phyloP scores from a whole-genome alignment of 805 yeast genomes.

The Pichia thaimueangensis region DNA sequence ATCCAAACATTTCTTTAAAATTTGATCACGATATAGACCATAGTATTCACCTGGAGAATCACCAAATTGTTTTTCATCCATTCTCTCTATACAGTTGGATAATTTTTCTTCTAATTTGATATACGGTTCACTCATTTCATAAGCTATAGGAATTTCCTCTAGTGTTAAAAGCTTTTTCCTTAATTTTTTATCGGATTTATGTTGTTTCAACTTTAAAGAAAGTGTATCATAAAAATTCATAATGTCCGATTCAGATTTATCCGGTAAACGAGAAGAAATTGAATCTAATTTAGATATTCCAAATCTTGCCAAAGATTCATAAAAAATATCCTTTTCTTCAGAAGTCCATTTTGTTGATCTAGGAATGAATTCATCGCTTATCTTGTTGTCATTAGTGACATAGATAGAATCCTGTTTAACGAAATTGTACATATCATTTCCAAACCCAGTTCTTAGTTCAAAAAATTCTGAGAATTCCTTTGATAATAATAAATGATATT shows the following conservation, averaged over 20 bases:
- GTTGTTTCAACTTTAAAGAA: constrained; percentile 22
- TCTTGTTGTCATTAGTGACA: constrained; percentile 3
- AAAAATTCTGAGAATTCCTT: constrained; percentile 9
- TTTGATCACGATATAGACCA: neutral
- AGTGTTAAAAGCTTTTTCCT: constrained; percentile 29
- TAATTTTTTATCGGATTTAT: constrained; percentile 20
- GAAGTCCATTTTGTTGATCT: constrained; percentile 34
- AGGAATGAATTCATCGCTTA: constrained; percentile 27
- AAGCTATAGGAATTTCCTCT: constrained; percentile 44
- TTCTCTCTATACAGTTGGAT: constrained; percentile 11
- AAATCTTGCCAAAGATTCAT: constrained; percentile 40
- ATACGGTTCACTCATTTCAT: constrained; percentile 43
- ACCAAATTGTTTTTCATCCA: constrained; percentile 3
- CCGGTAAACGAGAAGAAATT: constrained; percentile 33
- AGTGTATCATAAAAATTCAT: constrained; percentile 38
- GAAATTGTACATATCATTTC: neutral
- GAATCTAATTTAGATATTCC: constrained; percentile 42
- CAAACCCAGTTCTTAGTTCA: constrained; percentile 2
- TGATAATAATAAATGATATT: constrained; percentile 3
- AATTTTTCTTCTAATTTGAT: constrained; percentile 38
- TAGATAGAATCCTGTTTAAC: constrained; percentile 3
- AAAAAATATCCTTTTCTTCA: constrained; percentile 47
- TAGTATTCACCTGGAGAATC: neutral
- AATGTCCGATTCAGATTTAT: constrained; percentile 41
- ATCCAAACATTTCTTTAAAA: neutral